Evolutionary conservation across 2,329 filamentous ascomycete genomes (phyloP).

Genomic region (Botryosphaeria dothidea): DNA sequence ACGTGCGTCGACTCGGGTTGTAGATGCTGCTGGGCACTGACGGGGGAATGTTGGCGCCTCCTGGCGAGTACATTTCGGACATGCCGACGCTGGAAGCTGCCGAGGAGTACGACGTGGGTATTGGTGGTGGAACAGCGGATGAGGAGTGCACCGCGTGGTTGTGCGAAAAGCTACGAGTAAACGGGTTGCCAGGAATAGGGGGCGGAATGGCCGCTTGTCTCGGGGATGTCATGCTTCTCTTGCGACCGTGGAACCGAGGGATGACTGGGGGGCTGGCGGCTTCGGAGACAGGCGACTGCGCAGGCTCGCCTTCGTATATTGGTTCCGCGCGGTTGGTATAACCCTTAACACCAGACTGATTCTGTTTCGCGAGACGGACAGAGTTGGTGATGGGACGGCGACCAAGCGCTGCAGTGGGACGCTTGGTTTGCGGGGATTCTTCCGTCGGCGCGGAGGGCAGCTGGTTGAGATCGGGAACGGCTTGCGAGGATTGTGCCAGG

Average conservation of each 20-base stretch:
- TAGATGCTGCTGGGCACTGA: conserved; percentile 58
- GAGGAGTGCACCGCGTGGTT: conserved; percentile 41
- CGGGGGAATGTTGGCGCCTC: conserved; percentile 48
- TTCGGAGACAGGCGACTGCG: conserved; percentile 12
- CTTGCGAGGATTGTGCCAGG: conserved; percentile 84
- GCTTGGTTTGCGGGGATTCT: conserved; percentile 28
- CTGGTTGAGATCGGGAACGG: conserved; percentile 71
- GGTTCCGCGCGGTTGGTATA: conserved; percentile 28
- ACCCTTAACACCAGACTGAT: conserved; percentile 37
- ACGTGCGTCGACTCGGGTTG: conserved; percentile 49
- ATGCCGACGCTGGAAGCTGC: conserved; percentile 2
- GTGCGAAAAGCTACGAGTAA: conserved; percentile 76
- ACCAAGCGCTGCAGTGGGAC: conserved; percentile 48
- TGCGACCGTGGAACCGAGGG: conserved; percentile 56
- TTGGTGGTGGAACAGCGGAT: conserved; percentile 33
- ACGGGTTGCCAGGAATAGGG: conserved; percentile 49
- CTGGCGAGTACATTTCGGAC: conserved; percentile 9
- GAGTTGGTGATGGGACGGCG: conserved; percentile 77
- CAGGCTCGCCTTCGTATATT: conserved; percentile 44
- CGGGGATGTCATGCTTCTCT: conserved; percentile 24
- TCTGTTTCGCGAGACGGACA: conserved; percentile 82
- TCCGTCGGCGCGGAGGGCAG: conserved; percentile 43
- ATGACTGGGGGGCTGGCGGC: conserved; percentile 71
- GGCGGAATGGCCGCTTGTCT: conserved; percentile 14
- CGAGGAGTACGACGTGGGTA: not conserved